phyloP scores from a whole-genome alignment of 805 yeast genomes.

The Ogataea ganodermae region DNA sequence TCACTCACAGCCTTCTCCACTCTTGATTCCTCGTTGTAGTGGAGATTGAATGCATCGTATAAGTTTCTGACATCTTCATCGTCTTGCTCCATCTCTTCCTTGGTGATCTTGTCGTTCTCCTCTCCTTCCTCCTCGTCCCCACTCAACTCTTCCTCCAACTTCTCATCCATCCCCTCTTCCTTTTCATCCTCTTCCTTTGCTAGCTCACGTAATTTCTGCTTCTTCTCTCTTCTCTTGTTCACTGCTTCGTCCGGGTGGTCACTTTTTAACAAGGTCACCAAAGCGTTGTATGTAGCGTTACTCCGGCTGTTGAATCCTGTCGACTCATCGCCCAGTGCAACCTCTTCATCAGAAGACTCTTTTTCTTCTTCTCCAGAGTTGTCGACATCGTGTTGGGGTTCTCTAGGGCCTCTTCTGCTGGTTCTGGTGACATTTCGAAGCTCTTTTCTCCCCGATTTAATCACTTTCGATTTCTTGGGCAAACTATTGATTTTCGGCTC shows the following conservation, averaged over 20 bases:
- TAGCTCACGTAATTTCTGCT: conserved; percentile 13
- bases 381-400: conserved; percentile 17
- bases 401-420: conserved; percentile 40
- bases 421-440: conserved; percentile 62
- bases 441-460: conserved; percentile 59
- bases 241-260: conserved; percentile 21
- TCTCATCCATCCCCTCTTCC: conserved; percentile 5
- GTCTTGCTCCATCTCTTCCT: conserved; percentile 42
- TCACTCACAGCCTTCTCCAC: conserved; percentile 36
- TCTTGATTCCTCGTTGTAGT: conserved; percentile 58
- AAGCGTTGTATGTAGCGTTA: conserved; percentile 32
- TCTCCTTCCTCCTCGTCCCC: conserved; percentile 18
- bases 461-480: conserved; percentile 2
- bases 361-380: conserved; percentile 15
- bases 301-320: not conserved
- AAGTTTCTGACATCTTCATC: conserved; percentile 30
- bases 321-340: not conserved
- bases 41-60: conserved; percentile 74
- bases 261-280: conserved; percentile 27
- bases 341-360: not conserved
- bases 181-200: conserved; percentile 5
- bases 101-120: conserved; percentile 29
- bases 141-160: conserved; percentile 8
- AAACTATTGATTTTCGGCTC: conserved; percentile 14
- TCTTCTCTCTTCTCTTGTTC: conserved; percentile 21